Evolutionary conservation across 129 eudicot genomes (phyloP).

Genomic region (Lactuca saligna): DNA sequence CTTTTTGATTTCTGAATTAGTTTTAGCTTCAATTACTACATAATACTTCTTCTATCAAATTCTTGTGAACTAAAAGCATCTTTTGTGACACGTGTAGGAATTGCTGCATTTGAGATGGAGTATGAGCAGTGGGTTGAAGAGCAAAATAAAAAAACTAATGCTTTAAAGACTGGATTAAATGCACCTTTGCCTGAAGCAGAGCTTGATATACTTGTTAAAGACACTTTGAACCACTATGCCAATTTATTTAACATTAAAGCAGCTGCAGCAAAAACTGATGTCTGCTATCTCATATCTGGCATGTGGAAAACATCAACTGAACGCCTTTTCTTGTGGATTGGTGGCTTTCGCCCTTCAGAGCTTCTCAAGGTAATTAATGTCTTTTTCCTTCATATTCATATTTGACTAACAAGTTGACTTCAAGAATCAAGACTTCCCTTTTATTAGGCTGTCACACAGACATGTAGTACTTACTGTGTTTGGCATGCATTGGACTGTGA

Average conservation of each 20-base stretch:
- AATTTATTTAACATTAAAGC: conserved; percentile 77
- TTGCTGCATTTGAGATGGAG: conserved; percentile 59
- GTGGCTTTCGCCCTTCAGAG: conserved; percentile 97
- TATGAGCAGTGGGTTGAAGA: conserved; percentile 86
- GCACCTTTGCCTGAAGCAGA: conserved; percentile 54
- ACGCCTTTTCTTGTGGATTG: conserved; percentile 88
- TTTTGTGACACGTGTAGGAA: conserved; percentile 46
- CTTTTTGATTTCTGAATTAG: too few relatives aligned
- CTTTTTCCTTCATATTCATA: too few relatives aligned
- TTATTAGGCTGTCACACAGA: neutral
- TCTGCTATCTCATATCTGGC: conserved; percentile 89
- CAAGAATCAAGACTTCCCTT: neutral
- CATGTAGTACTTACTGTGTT: neutral
- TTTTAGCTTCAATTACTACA: too few relatives aligned
- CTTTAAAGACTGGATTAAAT: conserved; percentile 59
- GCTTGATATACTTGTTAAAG: conserved; percentile 48
- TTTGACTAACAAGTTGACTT: neutral
- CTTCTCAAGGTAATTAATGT: conserved; percentile 58
- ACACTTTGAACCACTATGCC: conserved; percentile 62
- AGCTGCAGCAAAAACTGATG: conserved; percentile 74
- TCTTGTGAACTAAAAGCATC: neutral
- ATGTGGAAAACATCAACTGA: conserved; percentile 90
- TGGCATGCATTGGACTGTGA: neutral
- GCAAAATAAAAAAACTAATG: conserved; percentile 52
- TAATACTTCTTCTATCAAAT: neutral